Conservation (phyloP, 208 protist genomes). For the Leishmania arabica region DNA sequence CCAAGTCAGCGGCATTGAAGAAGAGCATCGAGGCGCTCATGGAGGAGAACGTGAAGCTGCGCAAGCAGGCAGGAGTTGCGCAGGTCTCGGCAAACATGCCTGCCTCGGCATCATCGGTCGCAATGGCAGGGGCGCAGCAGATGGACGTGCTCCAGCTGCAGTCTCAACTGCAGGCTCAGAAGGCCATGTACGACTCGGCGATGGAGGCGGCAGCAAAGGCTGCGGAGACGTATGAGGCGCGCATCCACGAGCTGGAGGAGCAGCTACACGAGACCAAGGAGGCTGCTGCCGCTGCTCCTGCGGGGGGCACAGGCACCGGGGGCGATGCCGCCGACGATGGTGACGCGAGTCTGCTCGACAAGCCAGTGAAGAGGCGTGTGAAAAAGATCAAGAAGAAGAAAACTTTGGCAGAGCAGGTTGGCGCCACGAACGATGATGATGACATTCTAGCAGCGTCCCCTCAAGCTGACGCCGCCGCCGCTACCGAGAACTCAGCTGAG, state of each 20-base stretch:
- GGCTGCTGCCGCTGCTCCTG: constrained; percentile 6
- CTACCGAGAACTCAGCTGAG: neutral
- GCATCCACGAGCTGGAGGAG: constrained; percentile 47
- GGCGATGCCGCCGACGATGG: constrained; percentile 8
- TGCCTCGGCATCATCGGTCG: constrained; percentile 14
- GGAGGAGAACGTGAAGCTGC: constrained; percentile 34
- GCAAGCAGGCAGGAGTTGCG: constrained; percentile 3
- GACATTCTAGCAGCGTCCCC: constrained; percentile 25
- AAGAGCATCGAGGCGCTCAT: constrained; percentile 41
- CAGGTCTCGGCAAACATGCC: constrained; percentile 3
- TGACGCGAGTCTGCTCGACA: constrained; percentile 6
- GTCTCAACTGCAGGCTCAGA: constrained; percentile 32
- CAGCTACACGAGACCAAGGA: constrained; percentile 35
- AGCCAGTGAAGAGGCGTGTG: constrained; percentile 40
- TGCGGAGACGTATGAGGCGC: constrained; percentile 35
- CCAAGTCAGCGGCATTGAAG: constrained; percentile 30
- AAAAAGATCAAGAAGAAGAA: constrained; percentile 59
- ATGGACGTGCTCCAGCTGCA: constrained; percentile 34
- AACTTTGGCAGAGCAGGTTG: constrained; percentile 49
- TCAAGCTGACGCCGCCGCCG: constrained; percentile 10
- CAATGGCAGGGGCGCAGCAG: constrained; percentile 25
- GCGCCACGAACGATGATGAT: constrained; percentile 29
- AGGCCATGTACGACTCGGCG: constrained; percentile 21
- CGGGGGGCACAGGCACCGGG: neutral
- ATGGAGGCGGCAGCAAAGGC: constrained; percentile 33